A percentile compares a stretch with the other conserved stretches of the same genome.
Conservation (phyloP, 2,329 filamentous ascomycete species). For the Calcarisporium arbuscula region DNA sequence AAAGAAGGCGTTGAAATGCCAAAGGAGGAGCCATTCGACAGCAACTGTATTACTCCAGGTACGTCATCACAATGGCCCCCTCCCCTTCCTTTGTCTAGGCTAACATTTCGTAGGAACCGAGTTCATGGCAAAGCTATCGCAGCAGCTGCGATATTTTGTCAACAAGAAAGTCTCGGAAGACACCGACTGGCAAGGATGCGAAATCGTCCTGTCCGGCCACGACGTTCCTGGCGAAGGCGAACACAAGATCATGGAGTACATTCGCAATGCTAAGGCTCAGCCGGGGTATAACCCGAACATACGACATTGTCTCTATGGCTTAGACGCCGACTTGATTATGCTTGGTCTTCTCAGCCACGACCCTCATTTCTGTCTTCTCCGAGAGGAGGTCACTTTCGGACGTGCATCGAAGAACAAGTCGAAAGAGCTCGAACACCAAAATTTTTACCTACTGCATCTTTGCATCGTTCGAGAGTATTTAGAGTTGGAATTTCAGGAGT, state of each 20-base stretch:
- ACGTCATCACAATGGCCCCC: slow-evolving; percentile 10
- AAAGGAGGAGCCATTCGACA: slow-evolving; percentile 93
- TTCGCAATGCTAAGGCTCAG: slow-evolving; percentile 93
- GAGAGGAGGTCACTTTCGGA: slow-evolving; percentile 97
- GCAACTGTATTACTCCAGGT: slow-evolving; percentile 97
- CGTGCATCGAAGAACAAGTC: slow-evolving; percentile 80
- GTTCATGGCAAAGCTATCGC: slow-evolving; percentile 95
- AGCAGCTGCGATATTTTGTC: slow-evolving; percentile 95
- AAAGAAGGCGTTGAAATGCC: slow-evolving; percentile 85
- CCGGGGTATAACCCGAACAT: slow-evolving; percentile 88
- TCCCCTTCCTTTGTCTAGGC: too few relatives aligned
- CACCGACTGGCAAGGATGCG: slow-evolving; percentile 93
- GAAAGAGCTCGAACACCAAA: slow-evolving; percentile 96
- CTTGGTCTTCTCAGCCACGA: slow-evolving; percentile 94
- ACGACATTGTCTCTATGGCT: slow-evolving; percentile 91
- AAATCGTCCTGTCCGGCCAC: slow-evolving; percentile 93
- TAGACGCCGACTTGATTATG: slow-evolving; percentile 99
- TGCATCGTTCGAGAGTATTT: slow-evolving; percentile 97
- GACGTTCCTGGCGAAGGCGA: slow-evolving; percentile 97
- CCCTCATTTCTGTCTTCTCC: slow-evolving; percentile 92
- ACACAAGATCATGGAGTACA: slow-evolving; percentile 99
- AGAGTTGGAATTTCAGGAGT: slow-evolving; percentile 91
- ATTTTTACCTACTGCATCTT: slow-evolving; percentile 95
- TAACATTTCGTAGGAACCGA: slow-evolving; percentile 53
- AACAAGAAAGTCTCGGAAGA: slow-evolving; percentile 98